Evolutionary conservation across 352 stramenopile species (phyloP).

Genomic region (Phytophthora rubi): DNA sequence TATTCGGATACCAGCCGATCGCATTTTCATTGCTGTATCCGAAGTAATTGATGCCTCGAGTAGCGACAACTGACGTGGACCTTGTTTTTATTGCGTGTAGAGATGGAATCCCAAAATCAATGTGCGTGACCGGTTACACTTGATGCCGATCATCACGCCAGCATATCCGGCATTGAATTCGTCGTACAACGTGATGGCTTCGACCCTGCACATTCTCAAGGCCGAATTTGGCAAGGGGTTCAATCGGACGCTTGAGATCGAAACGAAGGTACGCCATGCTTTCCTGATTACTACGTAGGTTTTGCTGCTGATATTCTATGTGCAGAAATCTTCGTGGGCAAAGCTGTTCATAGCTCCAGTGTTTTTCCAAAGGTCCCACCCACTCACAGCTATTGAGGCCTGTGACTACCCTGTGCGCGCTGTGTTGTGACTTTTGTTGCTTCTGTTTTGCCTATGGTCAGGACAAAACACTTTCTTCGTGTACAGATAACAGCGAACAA

Average conservation of each 20-base stretch:
- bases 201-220: conserved; percentile 92
- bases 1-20: not conserved
- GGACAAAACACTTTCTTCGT: conserved; percentile 82
- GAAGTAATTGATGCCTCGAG: not conserved
- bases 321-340: conserved; percentile 77
- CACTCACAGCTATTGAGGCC: not conserved
- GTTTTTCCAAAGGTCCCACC: conserved; percentile 79
- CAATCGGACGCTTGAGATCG: conserved; percentile 76
- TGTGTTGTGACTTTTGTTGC: conserved; percentile 19
- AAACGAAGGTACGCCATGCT: conserved; percentile 66
- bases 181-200: conserved; percentile 96
- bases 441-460: conserved; percentile 26
- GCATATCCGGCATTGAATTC: conserved; percentile 98
- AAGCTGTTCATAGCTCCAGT: conserved; percentile 74
- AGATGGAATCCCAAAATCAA: conserved; percentile 92
- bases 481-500: conserved; percentile 71
- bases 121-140: conserved; percentile 86
- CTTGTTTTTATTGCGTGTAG: conserved; percentile 34
- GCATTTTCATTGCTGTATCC: conserved; percentile 5
- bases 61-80: not conserved
- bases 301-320: conserved; percentile 14
- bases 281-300: not conserved
- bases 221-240: conserved; percentile 84
- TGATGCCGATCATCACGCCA: conserved; percentile 99
- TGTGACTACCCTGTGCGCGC: not conserved